Base-by-base conservation (phyloP, 2,329 filamentous ascomycete species). In the Alternaria brassicicola region DNA sequence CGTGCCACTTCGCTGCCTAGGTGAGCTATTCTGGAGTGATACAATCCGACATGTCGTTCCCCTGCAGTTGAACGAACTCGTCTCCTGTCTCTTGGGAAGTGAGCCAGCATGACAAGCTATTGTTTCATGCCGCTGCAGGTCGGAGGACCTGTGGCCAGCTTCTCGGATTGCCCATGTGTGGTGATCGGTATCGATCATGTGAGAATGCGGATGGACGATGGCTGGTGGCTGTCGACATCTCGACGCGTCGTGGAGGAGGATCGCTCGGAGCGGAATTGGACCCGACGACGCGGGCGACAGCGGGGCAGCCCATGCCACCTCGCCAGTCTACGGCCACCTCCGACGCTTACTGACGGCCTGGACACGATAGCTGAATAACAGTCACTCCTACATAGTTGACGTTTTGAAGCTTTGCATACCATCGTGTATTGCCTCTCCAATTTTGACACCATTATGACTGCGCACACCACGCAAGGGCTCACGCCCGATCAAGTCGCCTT, bases 401-500 rank as follows among this genome's bases (percentile, higher is more conserved):
- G 7, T 42, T 41, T 13, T 26, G 6, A 8, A 21, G 47, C 15
- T 23, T 31, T 31, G 21, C 52, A 45, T 50, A 38, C 25, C 10
- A 49, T 33, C 41, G 25, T 23, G 17, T 25, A 51, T 25, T 35
- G 25, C 26, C 13, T 19, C 12, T 4, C 17, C 25, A 26, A 3
- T 31, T 15, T 41, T 15, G 4, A 15, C 8, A 12, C 21, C 21
- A 26, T 13, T 8, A 74, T 74, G 68, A 57, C 64, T 47, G 58
- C 59, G 12, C 51, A 60, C 47, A 51, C 52, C 2, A 42, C 58
- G 2, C 57, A 73, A 60, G 89, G 89, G 55, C 89, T 97, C 57
- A 89, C 89, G 15, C 78, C 87, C 41, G 82, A 85, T 30, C 93
- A 97, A 74, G 80, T 95, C 45, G 76, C 84, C 47, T 82, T 84